phyloP scores from a whole-genome alignment of 2,329 filamentous ascomycete genomes.

The Trichoderma aggressivum region DNA sequence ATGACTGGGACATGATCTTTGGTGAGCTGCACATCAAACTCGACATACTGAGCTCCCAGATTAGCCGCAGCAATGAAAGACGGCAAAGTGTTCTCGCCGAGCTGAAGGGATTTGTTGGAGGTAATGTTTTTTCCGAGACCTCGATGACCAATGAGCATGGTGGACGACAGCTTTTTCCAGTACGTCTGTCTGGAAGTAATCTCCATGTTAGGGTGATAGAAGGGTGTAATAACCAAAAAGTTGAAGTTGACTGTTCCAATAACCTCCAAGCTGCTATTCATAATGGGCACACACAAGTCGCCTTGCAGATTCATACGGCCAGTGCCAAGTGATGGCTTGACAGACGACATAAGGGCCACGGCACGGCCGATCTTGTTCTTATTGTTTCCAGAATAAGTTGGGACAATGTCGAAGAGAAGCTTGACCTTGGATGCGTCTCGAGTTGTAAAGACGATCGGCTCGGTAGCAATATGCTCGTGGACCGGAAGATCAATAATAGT shows the following conservation, averaged over 20 bases:
- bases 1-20: constrained; percentile 98
- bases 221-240: constrained; percentile 91
- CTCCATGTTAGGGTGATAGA: constrained; percentile 89
- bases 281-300: constrained; percentile 86
- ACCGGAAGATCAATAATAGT: constrained; percentile 89
- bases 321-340: constrained; percentile 77
- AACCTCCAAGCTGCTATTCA: constrained; percentile 79
- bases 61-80: constrained; percentile 97
- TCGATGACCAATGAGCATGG: constrained; percentile 72
- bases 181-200: constrained; percentile 89
- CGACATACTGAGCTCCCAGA: constrained; percentile 72
- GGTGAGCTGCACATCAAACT: constrained; percentile 92
- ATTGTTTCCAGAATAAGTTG: constrained; percentile 87
- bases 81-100: constrained; percentile 92
- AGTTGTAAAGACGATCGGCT: constrained; percentile 87
- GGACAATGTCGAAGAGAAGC: constrained; percentile 89
- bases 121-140: constrained; percentile 87
- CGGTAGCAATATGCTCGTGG: constrained; percentile 88
- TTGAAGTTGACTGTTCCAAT: constrained; percentile 97
- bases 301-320: constrained; percentile 91
- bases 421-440: constrained; percentile 77
- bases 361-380: constrained; percentile 86
- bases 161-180: constrained; percentile 88
- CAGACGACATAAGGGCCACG: constrained; percentile 80
- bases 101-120: constrained; percentile 79